Conservation (phyloP, 2,329 filamentous ascomycete genomes). For the Aspergillus aculeatinus region DNA sequence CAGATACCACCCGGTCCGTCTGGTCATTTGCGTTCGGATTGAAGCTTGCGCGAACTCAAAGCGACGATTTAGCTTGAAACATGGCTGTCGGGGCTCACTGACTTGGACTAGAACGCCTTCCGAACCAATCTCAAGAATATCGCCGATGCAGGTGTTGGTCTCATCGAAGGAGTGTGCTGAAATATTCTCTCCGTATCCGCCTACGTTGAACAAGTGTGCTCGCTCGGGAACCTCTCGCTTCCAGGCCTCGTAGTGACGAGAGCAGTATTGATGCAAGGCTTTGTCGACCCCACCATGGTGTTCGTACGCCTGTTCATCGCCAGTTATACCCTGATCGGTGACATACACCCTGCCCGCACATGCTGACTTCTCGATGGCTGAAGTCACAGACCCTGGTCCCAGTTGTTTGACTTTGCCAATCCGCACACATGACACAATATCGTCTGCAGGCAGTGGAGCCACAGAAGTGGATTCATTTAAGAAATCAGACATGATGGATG, state of each 20-base stretch:
- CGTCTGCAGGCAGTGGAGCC: background rate
- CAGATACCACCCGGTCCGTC: conserved; percentile 67
- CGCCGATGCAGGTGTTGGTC: conserved; percentile 64
- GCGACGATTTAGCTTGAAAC: conserved; percentile 68
- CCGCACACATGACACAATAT: background rate
- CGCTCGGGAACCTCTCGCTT: conserved; percentile 50
- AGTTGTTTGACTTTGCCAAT: background rate
- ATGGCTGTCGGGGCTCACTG: conserved; percentile 62
- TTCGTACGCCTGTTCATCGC: conserved; percentile 35
- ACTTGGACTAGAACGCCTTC: conserved; percentile 57
- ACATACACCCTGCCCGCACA: background rate
- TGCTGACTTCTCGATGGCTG: background rate
- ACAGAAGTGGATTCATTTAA: background rate
- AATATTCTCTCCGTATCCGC: background rate
- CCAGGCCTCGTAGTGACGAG: conserved; percentile 60
- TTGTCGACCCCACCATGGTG: conserved; percentile 65
- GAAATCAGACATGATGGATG: background rate
- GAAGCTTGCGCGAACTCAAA: conserved; percentile 65
- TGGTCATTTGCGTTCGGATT: conserved; percentile 55
- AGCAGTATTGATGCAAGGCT: conserved; percentile 62
- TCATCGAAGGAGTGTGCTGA: conserved; percentile 49
- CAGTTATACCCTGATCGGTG: background rate
- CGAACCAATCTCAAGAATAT: conserved; percentile 54
- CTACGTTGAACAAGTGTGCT: conserved; percentile 36
- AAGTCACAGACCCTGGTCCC: background rate